Conservation (phyloP, 139 green algal species). For the Limnomonas spitsbergensis region DNA sequence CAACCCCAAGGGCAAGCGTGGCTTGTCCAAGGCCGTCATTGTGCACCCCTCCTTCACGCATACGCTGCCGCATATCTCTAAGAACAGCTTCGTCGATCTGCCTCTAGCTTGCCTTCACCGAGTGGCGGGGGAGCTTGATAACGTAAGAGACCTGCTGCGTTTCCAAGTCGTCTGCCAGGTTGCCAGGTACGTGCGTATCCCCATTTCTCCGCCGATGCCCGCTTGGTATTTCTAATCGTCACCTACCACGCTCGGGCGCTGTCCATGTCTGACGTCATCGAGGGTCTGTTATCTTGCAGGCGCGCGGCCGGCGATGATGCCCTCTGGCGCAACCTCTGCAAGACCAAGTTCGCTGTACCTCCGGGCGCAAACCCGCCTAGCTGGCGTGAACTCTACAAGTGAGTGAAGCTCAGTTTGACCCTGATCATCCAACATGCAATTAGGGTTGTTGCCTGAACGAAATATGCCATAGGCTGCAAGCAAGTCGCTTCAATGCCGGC, state of each 20-base stretch:
- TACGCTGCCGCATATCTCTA: neutral
- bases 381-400: conserved; percentile 10
- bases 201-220: neutral
- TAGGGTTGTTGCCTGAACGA: neutral
- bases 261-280: too few species aligned
- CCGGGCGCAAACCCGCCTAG: neutral
- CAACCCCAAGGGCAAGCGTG: too few species aligned
- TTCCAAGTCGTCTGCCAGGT: neutral
- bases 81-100: neutral
- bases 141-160: conserved; percentile 7
- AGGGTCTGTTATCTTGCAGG: conserved; percentile 11
- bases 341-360: neutral
- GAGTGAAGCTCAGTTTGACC: neutral
- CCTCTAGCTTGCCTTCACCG: neutral
- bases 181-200: neutral
- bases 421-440: neutral
- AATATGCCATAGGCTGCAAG: too few species aligned
- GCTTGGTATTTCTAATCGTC: neutral
- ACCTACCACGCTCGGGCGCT: neutral
- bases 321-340: conserved; percentile 2
- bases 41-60: neutral
- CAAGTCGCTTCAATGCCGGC: too few species aligned
- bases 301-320: neutral
- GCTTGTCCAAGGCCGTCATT: conserved; percentile 3
- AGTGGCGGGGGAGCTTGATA: neutral